phyloP scores from a whole-genome alignment of 1,139 yeast species.

The Diutina ranongensis region DNA sequence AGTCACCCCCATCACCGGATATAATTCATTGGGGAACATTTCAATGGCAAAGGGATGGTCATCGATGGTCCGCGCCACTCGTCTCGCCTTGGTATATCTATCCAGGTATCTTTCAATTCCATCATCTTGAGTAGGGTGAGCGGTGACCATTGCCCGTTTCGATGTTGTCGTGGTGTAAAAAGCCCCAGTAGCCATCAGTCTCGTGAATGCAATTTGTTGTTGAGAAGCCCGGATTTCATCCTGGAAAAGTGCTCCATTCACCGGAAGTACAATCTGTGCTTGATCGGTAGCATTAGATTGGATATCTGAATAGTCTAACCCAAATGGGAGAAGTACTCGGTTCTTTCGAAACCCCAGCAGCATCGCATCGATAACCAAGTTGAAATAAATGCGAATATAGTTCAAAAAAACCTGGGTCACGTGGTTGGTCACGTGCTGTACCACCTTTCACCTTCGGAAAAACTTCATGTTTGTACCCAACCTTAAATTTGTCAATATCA shows the following conservation, averaged over 20 bases:
- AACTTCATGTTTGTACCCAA: no score
- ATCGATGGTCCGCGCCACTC: constrained; percentile 65
- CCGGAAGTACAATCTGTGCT: constrained; percentile 44
- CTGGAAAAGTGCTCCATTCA: constrained; percentile 49
- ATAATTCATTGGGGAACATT: constrained; percentile 73
- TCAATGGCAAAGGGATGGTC: constrained; percentile 71
- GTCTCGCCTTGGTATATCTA: constrained; percentile 57
- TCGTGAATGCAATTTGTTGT: constrained; percentile 49
- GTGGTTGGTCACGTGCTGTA: background rate
- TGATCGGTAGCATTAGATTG: constrained; percentile 21
- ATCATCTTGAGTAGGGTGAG: constrained; percentile 21
- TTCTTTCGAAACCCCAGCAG: constrained; percentile 5
- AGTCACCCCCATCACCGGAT: constrained; percentile 61
- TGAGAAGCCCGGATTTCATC: constrained; percentile 51
- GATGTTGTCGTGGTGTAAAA: constrained; percentile 41
- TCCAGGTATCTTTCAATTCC: constrained; percentile 71
- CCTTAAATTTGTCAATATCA: no score
- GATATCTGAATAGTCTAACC: constrained; percentile 56
- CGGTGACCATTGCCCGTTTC: constrained; percentile 16
- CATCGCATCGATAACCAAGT: no score
- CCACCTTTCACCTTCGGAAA: background rate
- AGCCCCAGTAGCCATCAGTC: constrained; percentile 60
- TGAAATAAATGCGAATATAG: no score
- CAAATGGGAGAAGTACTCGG: constrained; percentile 40
- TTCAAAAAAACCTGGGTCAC: no score